Evolutionary conservation across 192 early-diverging fungal species (phyloP), one percentile per base, ranked within the genome.

Genomic region (Mortierella hygrophila): DNA sequence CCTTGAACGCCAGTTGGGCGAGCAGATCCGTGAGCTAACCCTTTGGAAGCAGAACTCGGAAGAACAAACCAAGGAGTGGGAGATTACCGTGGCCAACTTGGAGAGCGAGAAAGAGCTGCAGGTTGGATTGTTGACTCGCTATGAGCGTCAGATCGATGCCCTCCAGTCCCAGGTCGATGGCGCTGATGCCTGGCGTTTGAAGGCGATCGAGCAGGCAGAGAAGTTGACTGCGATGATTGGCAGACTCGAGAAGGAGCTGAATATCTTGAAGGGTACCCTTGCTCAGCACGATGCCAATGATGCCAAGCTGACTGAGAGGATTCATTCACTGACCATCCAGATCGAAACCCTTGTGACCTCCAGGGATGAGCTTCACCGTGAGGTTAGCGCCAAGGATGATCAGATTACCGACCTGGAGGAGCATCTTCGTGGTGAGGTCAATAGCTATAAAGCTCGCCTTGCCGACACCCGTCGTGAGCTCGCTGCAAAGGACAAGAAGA

Each of bases 1-100:
- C n/a, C 55, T 71, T n/a, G 77, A 84, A 40, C 60, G 69, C 20
- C 63, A 75, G 10, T 69, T 80, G 5, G 54, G 46, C 1, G 74
- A 80, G 55, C 46, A 54, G 29, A 76, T 85, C 40, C 68, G 60
- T 10, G 83, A 80, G 74, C 70, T 85, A 2, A 65, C 41, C 1
- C 37, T 68, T 7, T 85, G 83, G 83, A 79, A 85, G 54, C 78
- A 85, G 18, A 85, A 41, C 32, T 46, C 83, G 1, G 37, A 40
- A 4, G 72, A 79, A 41, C 82, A 84, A 54, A 79, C 68, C 41
- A 80, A 79, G 7, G 83, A 85, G 46, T 85, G 83, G 83, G 83
- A 85, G 37, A 54, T 44, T 0, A 85, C 78, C 1, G 78, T 79
- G 0, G 16, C 68, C 23, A 40, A 72, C n/a, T 52, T 80, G 38